Evolutionary conservation across 2,329 filamentous ascomycete species (phyloP).

Genomic region (Xylariomycetidae sp.): DNA sequence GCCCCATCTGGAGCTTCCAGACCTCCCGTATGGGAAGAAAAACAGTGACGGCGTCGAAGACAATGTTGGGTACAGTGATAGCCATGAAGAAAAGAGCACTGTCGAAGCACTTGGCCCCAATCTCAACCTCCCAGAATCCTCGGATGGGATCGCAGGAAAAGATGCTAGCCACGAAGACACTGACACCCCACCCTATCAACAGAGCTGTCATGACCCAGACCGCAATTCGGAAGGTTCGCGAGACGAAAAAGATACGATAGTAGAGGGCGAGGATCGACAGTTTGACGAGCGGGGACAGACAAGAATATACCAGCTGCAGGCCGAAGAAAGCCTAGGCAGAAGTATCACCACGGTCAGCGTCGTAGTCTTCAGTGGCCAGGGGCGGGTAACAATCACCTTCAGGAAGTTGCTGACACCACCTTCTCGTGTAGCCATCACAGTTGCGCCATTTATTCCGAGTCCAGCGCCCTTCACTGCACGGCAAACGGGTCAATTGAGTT

Average conservation of each 20-base stretch:
- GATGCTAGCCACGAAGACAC: background rate
- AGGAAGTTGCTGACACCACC: background rate
- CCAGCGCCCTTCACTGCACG: background rate
- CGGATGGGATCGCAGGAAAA: background rate
- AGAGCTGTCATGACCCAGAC: background rate
- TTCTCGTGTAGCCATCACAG: background rate
- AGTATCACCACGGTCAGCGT: no score
- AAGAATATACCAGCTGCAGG: no score
- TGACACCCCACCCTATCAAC: background rate
- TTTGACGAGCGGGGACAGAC: background rate
- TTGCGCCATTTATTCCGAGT: background rate
- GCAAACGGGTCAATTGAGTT: no score
- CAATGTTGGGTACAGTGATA: slow-evolving; percentile 1
- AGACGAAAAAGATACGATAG: background rate
- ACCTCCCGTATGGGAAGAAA: background rate
- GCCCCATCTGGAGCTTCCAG: slow-evolving; percentile 1
- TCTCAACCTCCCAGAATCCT: background rate
- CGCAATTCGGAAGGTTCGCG: background rate
- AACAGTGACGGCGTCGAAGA: background rate
- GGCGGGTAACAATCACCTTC: no score
- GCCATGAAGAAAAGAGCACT: background rate
- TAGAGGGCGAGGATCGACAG: background rate
- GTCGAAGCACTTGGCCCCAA: background rate
- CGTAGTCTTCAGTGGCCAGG: no score
- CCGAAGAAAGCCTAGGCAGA: no score